Evolutionary conservation across 768 basidiomycete genomes (phyloP), one percentile per base, ranked within the genome.

Genomic region (Auricularia heimuer): DNA sequence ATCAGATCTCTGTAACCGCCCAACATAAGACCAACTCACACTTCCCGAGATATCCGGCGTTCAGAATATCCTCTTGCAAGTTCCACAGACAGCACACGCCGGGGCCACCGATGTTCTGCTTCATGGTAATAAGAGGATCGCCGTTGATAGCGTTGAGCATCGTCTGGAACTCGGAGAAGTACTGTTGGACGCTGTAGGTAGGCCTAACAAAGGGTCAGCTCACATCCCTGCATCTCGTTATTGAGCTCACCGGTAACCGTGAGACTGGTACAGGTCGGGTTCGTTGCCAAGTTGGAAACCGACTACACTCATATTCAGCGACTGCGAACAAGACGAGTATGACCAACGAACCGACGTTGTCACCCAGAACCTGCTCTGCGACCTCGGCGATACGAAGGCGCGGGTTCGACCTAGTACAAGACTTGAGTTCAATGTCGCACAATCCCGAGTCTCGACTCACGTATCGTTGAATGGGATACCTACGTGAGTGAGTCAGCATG

Each of bases 391-490:
- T 51, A 81, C 65, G n/a, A 71, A 72, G 7, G 78, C 75, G 75
- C 77, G 80, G 82, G 71, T 85, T 74, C 47, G 76, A 42, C 39
- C 39, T 42, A 29, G 39, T 14, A 14, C 8, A 42, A 4, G 12
- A 14, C 8, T 7, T 42, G 39, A 42, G 39, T 14, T 42, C 8
- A 42, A 7, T 1, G 39, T 14, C 39, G 39, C 12, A 2, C 8
- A 7, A 42, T 42, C 8, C 7, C 8, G 1, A 8, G 39, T 14
- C 7, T 7, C 39, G 69, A 14, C 69, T 63, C 73, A 73, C 3
- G 83, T 82, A 61, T 87, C 81, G 70, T 89, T 88, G 77, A 90
- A 89, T 0, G 87, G 87, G 47, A 87, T 77, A 63, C 78, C 79
- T 78, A 63, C 24, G 35, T 44, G 10, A 8, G 11, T 34, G 54